Evolutionary conservation across 768 basidiomycete genomes (phyloP), one percentile per base, ranked within the genome.

Genomic region (Suillus brevipes): DNA sequence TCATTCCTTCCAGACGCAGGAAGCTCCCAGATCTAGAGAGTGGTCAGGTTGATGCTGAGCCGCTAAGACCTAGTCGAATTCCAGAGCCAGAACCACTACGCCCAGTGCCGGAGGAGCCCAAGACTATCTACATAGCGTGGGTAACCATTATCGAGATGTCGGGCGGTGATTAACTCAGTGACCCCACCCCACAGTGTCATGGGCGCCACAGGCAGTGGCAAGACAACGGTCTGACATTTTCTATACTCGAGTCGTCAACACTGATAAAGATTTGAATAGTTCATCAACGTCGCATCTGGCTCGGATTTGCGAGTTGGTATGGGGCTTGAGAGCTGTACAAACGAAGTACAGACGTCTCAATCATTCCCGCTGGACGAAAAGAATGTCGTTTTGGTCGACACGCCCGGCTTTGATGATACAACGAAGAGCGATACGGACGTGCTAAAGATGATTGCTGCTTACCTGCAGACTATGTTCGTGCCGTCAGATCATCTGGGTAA

Each of bases 331-430:
- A 80, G 79, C 57, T 77, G 75, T 60, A 80, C 79, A 28, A 70
- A 74, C 7, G 62, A 77, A 61, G 69, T 78, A 10, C 78, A 79
- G 63, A 70, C 68, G 8, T 78, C 75, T 0, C 3, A 60, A 18
- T 66, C 72, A 50, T 78, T 76, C 42, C 31, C 61, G 52, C 45
- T 76, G 16, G 69, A 69, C 60, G 79, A 79, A 7, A 75, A 76
- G 10, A 72, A 66, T n/a, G 77, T 88, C 40, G 76, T 78, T 14
- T 73, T 89, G 36, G 80, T 89, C 61, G 87, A 89, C 66, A 88
- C 87, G 0, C 87, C 87, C 8, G 87, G 87, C 1, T 88, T 87
- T 68, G 87, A 87, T 70, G 85, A 87, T 65, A 83, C 85, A 4
- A 69, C 61, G 36, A 71, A 78, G 65, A 83, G 80, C 42, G 85